These are phyloP conservation scores for Pontederia paniculata DNA, from an alignment of 176 grass and related monocot genomes.

Conservation along the genomic window DNA sequence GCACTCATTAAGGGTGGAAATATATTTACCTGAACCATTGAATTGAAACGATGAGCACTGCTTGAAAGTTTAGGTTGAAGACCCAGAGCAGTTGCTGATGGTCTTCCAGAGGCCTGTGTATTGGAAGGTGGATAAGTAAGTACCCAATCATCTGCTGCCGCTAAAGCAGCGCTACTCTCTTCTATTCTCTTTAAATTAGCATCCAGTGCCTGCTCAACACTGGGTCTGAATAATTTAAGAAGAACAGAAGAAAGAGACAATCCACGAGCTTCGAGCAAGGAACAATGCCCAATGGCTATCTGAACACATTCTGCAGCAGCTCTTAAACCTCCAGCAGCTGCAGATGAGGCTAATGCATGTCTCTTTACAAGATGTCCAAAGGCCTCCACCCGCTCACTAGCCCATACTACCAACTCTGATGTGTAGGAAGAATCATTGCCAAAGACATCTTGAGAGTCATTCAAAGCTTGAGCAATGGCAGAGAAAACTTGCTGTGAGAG, in stretches of 20 bases:
- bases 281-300: conserved; percentile 85
- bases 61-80: conserved; percentile 80
- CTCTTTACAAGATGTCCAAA: conserved; percentile 79
- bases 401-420: conserved; percentile 87
- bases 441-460: conserved; percentile 87
- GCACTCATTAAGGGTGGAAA: neutral
- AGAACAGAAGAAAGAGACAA: conserved; percentile 75
- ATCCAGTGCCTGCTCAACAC: conserved; percentile 86
- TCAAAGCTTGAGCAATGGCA: conserved; percentile 79
- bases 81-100: conserved; percentile 37
- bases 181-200: conserved; percentile 89
- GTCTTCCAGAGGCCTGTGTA: conserved; percentile 43
- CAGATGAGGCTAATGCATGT: conserved; percentile 82
- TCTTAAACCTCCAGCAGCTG: conserved; percentile 86
- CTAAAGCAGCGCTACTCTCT: conserved; percentile 83
- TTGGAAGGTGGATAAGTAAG: conserved; percentile 54
- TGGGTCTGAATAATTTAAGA: conserved; percentile 70
- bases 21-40: conserved; percentile 77
- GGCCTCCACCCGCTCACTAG: conserved; percentile 53
- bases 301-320: conserved; percentile 94
- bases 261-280: conserved; percentile 73
- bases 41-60: conserved; percentile 86
- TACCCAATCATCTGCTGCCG: conserved; percentile 83
- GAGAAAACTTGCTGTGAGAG: conserved; percentile 93
- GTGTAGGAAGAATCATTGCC: conserved; percentile 74